phyloP scores from a whole-genome alignment of 495 filamentous ascomycete genomes.

The Aspergillus affinis region DNA sequence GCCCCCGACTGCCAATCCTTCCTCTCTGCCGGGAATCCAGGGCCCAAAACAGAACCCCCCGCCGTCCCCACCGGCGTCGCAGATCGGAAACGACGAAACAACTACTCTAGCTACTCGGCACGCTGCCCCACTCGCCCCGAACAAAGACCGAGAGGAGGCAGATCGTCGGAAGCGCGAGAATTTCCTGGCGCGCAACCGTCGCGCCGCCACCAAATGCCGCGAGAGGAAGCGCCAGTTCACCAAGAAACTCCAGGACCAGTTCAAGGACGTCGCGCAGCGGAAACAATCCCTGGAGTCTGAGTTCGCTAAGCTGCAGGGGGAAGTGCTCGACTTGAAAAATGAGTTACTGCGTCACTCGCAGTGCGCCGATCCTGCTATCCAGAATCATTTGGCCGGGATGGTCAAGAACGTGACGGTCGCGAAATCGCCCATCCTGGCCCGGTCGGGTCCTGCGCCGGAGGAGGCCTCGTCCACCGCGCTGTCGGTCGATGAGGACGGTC shows the following conservation, averaged over 20 bases:
- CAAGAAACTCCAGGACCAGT: not conserved
- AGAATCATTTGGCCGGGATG: not conserved
- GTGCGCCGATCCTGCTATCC: not conserved
- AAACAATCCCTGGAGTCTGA: not conserved
- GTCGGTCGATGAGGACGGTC: not conserved
- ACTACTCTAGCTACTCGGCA: not conserved
- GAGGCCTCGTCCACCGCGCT: no score
- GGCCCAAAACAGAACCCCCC: no score
- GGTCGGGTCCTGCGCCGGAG: not conserved
- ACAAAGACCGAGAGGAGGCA: not conserved
- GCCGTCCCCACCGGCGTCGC: not conserved
- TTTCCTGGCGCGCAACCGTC: not conserved
- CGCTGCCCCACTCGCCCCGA: not conserved
- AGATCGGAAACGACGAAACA: not conserved
- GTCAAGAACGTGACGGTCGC: not conserved
- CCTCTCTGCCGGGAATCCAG: no score
- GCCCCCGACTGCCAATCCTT: no score
- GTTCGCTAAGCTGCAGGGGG: not conserved
- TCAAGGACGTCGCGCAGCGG: not conserved
- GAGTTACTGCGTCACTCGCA: not conserved
- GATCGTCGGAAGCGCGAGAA: not conserved
- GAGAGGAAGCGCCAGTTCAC: not conserved
- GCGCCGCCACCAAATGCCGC: not conserved
- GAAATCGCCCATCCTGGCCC: not conserved
- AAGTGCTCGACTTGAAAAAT: not conserved